A percentile compares a stretch with the other conserved stretches of the same genome.
Conservation (phyloP, 331 rosid genomes). For the Quercus lobata region DNA sequence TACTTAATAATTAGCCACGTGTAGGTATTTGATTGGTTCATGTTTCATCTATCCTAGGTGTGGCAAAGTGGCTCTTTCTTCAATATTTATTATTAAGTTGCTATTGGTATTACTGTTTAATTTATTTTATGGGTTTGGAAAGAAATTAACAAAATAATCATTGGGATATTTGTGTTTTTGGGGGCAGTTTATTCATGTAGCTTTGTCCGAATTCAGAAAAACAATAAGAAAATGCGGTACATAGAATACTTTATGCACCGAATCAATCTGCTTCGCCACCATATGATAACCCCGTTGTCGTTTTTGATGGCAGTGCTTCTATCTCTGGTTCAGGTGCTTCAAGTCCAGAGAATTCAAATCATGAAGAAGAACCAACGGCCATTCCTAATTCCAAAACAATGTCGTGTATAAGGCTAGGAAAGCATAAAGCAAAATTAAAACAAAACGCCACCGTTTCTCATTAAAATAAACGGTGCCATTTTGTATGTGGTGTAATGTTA, state of each 20-base stretch:
- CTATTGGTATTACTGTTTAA: background rate
- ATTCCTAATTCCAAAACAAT: no score
- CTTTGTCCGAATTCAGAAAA: slow-evolving; percentile 58
- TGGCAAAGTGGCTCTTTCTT: background rate
- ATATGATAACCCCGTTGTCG: slow-evolving; percentile 47
- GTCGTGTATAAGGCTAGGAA: no score
- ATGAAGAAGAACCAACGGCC: no score
- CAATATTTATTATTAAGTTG: background rate
- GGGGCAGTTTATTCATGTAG: slow-evolving; percentile 84
- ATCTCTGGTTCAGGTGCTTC: no score
- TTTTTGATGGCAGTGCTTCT: slow-evolving; percentile 38
- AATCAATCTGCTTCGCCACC: slow-evolving; percentile 46
- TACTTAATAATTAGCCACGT: no score
- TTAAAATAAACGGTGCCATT: no score
- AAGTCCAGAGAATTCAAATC: background rate
- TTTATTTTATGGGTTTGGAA: background rate
- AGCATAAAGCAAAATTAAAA: no score
- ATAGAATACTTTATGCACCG: slow-evolving; percentile 78
- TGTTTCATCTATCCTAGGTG: no score
- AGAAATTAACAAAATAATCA: background rate
- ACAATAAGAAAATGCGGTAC: slow-evolving; percentile 58
- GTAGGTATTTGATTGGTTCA: no score
- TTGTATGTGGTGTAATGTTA: no score
- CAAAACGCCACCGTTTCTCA: no score
- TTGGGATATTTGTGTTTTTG: background rate